Base-by-base conservation (phyloP, 2,329 filamentous ascomycete genomes). In the Aspergillus felis region DNA sequence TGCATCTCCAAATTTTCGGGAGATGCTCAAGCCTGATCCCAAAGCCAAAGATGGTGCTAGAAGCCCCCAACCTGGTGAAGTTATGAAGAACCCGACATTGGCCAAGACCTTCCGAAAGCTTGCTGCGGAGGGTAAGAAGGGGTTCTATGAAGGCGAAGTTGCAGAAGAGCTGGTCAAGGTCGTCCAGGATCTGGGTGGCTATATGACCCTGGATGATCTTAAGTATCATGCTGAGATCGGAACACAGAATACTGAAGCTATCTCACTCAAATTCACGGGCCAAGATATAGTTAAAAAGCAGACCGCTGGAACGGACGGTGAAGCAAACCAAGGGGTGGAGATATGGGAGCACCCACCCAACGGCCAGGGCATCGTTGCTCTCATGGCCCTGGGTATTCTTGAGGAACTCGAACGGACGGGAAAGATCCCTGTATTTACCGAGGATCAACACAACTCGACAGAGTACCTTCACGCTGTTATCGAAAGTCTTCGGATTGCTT, bases 301-400 rank as follows among this genome's bases (percentile, higher is more conserved):
- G 42, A 72, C 71, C 8, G 61, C 75, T 42, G 76, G 76, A 53
- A 76, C 79, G 8, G 73, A 79, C 41, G 76, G 76, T 35, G 68
- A 74, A 41, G 57, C 68, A 8, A 70, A 75, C 60, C 71, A 78
- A 68, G 78, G 74, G 9, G 82, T 97, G 46, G 87, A 96, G 69
- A 79, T 99, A 0, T 97, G 93, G 93, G 94, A 99, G 70, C 93
- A 97, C 71, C 92, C 93, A 38, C 94, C 94, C 8, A 97, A 97
- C 67, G 92, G 94, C 0, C 94, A 97, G 75, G 94, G 94, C 1
- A 92, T 97, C 62, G 90, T 97, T 2, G 94, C 94, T 0, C 79
- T 97, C 32, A 96, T 97, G 88, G 90, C 94, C 0, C 80, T 99
- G 0, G 94, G 94, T 1, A 96, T 97, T 63, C 80, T 99, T 51